These are phyloP conservation scores for Torulaspora microellipsoides DNA, from an alignment of 805 yeast species.

Conservation along the genomic window DNA sequence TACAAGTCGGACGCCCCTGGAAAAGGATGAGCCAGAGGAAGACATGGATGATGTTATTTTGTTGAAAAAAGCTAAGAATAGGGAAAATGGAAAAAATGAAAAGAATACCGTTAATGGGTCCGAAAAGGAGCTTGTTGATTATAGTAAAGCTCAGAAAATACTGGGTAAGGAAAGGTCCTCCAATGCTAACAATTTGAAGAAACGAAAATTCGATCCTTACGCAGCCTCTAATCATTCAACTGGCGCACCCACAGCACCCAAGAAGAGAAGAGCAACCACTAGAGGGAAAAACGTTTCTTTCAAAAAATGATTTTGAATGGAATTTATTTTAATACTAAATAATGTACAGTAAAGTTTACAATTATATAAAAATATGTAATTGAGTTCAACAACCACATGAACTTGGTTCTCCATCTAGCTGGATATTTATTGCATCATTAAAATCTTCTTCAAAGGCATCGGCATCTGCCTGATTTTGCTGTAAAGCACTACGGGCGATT, in stretches of 20 bases:
- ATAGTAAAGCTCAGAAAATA: constrained; percentile 41
- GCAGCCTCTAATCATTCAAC: constrained; percentile 33
- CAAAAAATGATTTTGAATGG: constrained; percentile 18
- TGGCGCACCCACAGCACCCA: constrained; percentile 52
- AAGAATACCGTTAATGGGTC: constrained; percentile 4
- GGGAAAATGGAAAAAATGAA: constrained; percentile 7
- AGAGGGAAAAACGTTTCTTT: constrained; percentile 30
- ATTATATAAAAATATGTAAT: constrained; percentile 1
- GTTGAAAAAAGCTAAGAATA: constrained; percentile 30
- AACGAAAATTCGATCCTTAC: constrained; percentile 58
- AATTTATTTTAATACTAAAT: not conserved
- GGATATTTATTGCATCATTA: constrained; percentile 93
- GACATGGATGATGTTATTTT: constrained; percentile 40
- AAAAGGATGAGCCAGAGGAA: constrained; percentile 15
- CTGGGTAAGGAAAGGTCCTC: constrained; percentile 27
- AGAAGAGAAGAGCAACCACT: constrained; percentile 34
- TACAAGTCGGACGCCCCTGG: constrained; percentile 7
- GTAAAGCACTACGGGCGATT: constrained; percentile 90
- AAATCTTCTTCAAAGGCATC: constrained; percentile 90
- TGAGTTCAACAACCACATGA: constrained; percentile 63
- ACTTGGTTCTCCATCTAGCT: constrained; percentile 74
- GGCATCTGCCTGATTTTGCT: constrained; percentile 67
- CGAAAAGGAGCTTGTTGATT: constrained; percentile 39
- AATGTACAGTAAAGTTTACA: constrained; percentile 7
- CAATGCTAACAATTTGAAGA: constrained; percentile 16